Conservation (phyloP, 1,284 basidiomycete species). For the Naganishia sp. region DNA sequence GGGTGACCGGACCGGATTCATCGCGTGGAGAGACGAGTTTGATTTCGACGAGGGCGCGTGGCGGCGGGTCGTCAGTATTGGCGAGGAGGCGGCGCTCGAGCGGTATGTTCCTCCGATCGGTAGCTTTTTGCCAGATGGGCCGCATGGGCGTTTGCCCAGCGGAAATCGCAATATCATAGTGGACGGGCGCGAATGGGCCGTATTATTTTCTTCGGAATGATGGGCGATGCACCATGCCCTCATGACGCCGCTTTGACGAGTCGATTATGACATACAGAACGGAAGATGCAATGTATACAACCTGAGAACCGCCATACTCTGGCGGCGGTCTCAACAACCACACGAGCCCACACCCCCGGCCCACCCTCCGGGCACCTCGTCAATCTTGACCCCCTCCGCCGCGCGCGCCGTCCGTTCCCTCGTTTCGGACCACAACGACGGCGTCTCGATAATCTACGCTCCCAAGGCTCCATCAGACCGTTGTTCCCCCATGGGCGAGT, state of each 20-base stretch:
- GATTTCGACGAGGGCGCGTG: background rate
- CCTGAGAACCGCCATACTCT: too few species aligned
- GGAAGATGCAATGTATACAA: too few species aligned
- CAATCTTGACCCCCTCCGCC: conserved; percentile 17
- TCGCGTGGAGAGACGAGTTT: conserved; percentile 18
- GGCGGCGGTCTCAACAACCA: conserved; percentile 4
- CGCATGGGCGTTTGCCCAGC: background rate
- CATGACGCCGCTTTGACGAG: too few species aligned
- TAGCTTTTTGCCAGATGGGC: background rate
- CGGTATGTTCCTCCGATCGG: conserved; percentile 1
- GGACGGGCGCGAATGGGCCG: background rate
- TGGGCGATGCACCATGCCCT: too few species aligned
- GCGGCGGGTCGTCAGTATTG: conserved; percentile 1
- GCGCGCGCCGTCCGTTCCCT: conserved; percentile 1
- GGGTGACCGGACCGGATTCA: background rate
- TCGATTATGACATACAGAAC: too few species aligned
- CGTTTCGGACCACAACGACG: conserved; percentile 45
- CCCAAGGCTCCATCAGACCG: background rate
- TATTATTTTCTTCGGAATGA: background rate
- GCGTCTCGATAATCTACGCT: conserved; percentile 53
- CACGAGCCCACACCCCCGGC: conserved; percentile 3
- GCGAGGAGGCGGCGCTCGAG: background rate
- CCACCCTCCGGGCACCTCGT: conserved; percentile 24
- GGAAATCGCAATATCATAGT: conserved; percentile 34
- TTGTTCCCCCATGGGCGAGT: background rate